Evolutionary conservation across 2,329 filamentous ascomycete genomes (phyloP), one percentile per base, ranked within the genome.

Genomic region (Aureobasidium uvarum): DNA sequence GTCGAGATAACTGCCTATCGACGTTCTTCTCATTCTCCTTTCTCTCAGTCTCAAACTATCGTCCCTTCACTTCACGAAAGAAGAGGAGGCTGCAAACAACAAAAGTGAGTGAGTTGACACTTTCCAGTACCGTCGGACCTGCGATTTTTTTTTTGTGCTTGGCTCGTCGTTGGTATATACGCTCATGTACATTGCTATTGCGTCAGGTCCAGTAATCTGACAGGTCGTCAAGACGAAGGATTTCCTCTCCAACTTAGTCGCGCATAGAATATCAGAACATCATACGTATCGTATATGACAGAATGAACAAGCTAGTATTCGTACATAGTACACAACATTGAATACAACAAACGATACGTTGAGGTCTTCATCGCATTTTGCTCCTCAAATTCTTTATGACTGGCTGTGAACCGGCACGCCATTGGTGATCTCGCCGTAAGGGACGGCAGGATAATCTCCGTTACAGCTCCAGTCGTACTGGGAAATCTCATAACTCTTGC

Each of bases 391-490:
- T 14, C 16, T 4, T n/a, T 16, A 45, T n/a, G 39, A 31, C 3
- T 8, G 33, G 3, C 14, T n/a, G 8, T 58, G 54, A 6, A 16
- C 20, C 23, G 82, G 82, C 52, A 78, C 77, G 8, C 84, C 84
- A 74, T 86, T 79, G 39, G 71, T 80, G 18, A 85, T 71, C 16
- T 73, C 73, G 1, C 83, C 84, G 72, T 84, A 86, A 31, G 77
- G 73, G 16, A 77, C 76, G 16, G 74, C 70, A 5, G 78, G 73
- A 68, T 84, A 85, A 3, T 88, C 79, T 2, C 79, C 89, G 73
- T 85, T 86, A 72, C 90, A 93, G 43, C 86, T 83, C 71, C 85
- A 82, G 18, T 90, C 84, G 71, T 84, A 92, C 70, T 84, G 76
- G 3, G 88, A 87, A 67, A 81, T 77, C 20, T 78, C 80, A 41